Conservation (phyloP, 78 protist genomes). For the Capsaspora owczarzaki region DNA sequence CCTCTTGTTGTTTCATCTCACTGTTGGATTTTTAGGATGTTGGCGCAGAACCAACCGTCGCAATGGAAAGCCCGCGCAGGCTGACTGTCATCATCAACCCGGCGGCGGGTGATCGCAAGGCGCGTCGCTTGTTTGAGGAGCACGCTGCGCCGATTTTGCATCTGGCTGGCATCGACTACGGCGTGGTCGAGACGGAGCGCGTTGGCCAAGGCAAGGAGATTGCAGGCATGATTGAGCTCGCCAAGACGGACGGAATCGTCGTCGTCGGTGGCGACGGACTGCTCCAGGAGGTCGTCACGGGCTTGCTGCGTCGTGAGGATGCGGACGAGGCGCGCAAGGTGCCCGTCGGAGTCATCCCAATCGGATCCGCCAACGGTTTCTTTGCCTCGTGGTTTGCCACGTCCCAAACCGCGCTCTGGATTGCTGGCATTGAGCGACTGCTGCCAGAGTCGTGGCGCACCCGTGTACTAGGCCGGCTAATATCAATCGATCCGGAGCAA, state of each 20-base stretch:
- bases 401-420: no score
- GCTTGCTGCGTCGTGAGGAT: neutral
- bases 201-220: neutral
- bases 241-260: neutral
- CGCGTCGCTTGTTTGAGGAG: neutral
- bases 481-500: no score
- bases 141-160: neutral
- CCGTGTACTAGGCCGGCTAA: no score
- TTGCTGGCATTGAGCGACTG: no score
- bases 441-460: no score
- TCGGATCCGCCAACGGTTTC: neutral
- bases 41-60: no score
- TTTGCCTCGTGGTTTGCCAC: no score
- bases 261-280: conserved; percentile 1
- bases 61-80: no score
- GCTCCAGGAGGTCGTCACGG: neutral
- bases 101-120: neutral
- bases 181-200: neutral
- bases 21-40: no score
- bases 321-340: neutral
- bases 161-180: neutral
- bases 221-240: neutral
- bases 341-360: neutral
- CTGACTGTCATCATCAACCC: conserved; percentile 1
- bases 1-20: no score